Percentiles rank a stretch among this genome's conserved stretches.
Conservation (phyloP, 164 flowering plant genomes). For the Litsea cubeba region DNA sequence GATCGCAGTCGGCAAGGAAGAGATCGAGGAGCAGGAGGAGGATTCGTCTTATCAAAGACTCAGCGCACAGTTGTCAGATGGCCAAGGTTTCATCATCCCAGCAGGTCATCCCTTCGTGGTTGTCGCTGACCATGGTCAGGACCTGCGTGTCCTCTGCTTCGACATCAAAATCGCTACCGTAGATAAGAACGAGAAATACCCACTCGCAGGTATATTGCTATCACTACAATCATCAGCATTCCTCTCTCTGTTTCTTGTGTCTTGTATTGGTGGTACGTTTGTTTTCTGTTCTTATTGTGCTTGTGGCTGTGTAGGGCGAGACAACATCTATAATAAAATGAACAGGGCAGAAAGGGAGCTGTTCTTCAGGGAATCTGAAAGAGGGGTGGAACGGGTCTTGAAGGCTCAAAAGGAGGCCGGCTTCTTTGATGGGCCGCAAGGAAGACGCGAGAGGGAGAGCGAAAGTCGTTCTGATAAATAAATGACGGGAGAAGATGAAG, state of each 20-base stretch:
- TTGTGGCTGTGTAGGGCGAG: constrained; percentile 25
- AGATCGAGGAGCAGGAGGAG: constrained; percentile 6
- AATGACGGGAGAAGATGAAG: too few species aligned
- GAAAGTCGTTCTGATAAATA: not conserved
- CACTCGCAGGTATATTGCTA: constrained; percentile 41
- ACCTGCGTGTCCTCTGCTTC: constrained; percentile 51
- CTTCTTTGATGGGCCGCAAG: constrained; percentile 20
- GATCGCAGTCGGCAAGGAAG: constrained; percentile 1
- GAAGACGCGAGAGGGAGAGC: constrained; percentile 7
- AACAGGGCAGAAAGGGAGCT: constrained; percentile 54
- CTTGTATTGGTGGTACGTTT: not conserved
- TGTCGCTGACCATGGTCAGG: constrained; percentile 37
- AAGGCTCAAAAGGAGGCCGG: constrained; percentile 11
- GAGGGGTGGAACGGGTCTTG: constrained; percentile 27
- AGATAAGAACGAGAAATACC: constrained; percentile 28
- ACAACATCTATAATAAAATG: constrained; percentile 30
- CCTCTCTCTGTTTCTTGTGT: too few species aligned
- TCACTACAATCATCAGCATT: not conserved
- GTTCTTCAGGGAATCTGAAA: constrained; percentile 25
- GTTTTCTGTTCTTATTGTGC: not conserved
- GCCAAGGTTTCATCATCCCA: constrained; percentile 32
- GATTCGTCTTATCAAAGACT: constrained; percentile 20
- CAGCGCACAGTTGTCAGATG: constrained; percentile 17
- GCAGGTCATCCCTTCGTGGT: constrained; percentile 57
- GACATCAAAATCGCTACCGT: constrained; percentile 30